phyloP scores from a whole-genome alignment of 2,329 filamentous ascomycete species.

The Nemania diffusa region DNA sequence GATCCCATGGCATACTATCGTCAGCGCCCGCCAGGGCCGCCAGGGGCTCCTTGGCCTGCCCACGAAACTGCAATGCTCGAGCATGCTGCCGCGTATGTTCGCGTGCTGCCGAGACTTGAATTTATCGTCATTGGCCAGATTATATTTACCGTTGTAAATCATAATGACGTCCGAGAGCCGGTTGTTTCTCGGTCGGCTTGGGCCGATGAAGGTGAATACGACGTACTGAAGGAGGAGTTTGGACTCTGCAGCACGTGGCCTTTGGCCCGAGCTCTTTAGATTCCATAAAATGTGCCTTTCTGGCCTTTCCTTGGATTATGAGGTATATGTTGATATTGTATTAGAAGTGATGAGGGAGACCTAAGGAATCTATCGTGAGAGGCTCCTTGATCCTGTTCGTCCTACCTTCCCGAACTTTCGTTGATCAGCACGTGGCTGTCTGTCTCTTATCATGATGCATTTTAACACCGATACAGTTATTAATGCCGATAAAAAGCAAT shows the following conservation, averaged over 20 bases:
- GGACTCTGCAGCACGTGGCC: too few species aligned
- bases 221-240: background rate
- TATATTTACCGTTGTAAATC: background rate
- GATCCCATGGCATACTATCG: too few species aligned
- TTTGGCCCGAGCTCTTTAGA: too few species aligned
- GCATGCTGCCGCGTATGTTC: background rate
- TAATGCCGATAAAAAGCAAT: background rate
- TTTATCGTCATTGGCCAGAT: background rate
- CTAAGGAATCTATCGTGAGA: too few species aligned
- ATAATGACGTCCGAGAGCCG: conserved; percentile 3
- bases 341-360: too few species aligned
- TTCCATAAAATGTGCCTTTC: too few species aligned
- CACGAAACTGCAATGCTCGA: background rate
- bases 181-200: background rate
- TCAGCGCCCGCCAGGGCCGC: too few species aligned
- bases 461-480: background rate
- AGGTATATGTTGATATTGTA: too few species aligned
- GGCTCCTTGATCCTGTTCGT: too few species aligned
- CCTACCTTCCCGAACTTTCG: too few species aligned
- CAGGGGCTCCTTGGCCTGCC: too few species aligned
- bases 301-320: too few species aligned
- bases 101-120: background rate
- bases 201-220: background rate
- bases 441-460: background rate
- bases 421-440: background rate